Evolutionary conservation across 2,329 filamentous ascomycete genomes (phyloP).

Genomic region (Verticillium nonalfalfae): DNA sequence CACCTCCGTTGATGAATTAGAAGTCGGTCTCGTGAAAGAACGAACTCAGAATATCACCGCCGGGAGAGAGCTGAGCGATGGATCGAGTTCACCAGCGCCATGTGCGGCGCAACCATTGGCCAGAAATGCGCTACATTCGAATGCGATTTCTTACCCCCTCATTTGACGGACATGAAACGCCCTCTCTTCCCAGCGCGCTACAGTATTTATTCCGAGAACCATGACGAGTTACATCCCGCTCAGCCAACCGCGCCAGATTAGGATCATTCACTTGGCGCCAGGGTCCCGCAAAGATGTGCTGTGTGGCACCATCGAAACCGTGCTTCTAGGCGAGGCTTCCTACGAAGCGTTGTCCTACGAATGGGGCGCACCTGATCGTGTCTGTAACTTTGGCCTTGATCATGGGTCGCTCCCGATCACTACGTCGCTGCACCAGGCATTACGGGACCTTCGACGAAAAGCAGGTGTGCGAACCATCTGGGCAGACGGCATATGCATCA

Average conservation of each 20-base stretch:
- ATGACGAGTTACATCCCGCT: not conserved
- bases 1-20: too few relatives aligned
- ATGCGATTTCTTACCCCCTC: not conserved
- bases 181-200: too few relatives aligned
- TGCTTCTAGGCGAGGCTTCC: not conserved
- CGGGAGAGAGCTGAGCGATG: too few relatives aligned
- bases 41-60: too few relatives aligned
- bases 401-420: not conserved
- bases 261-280: not conserved
- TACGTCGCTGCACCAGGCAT: not conserved
- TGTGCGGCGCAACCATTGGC: not conserved
- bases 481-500: constrained; percentile 4
- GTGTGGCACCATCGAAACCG: not conserved
- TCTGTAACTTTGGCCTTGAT: not conserved
- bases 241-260: not conserved
- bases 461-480: not conserved
- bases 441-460: constrained; percentile 1
- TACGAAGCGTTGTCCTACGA: constrained; percentile 14
- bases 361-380: constrained; percentile 9
- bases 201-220: not conserved
- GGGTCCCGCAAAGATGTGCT: not conserved
- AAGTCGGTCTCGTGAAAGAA: too few relatives aligned
- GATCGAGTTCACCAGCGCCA: not conserved
- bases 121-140: not conserved
- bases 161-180: not conserved